phyloP scores from a whole-genome alignment of 2,329 filamentous ascomycete genomes.

The Corynespora cassiicola region DNA sequence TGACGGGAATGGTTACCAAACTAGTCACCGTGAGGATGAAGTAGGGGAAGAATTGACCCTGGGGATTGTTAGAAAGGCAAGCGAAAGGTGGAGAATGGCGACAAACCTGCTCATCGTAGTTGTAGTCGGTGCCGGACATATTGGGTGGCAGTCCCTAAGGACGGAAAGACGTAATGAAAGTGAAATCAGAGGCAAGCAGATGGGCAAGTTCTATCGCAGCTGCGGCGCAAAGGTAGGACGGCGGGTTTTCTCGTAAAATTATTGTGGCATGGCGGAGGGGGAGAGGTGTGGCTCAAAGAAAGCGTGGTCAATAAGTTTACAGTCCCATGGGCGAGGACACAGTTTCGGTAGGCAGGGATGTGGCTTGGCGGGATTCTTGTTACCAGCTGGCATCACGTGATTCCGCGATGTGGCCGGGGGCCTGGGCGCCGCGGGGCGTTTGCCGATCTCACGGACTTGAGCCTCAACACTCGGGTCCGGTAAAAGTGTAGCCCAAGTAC shows the following conservation, averaged over 20 bases:
- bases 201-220: slow-evolving; percentile 10
- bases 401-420: too few relatives aligned
- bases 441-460: too few relatives aligned
- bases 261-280: slow-evolving; percentile 26
- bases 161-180: slow-evolving; percentile 17
- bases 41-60: slow-evolving; percentile 98
- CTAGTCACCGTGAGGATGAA: slow-evolving; percentile 92
- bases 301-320: slow-evolving; percentile 30
- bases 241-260: slow-evolving; percentile 20
- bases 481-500: too few relatives aligned
- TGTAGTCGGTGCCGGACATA: slow-evolving; percentile 77
- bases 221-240: slow-evolving; percentile 20
- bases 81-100: slow-evolving; percentile 2
- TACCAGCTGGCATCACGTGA: slow-evolving; percentile 20
- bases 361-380: slow-evolving; percentile 17
- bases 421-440: too few relatives aligned
- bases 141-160: slow-evolving; percentile 29
- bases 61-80: slow-evolving; percentile 18
- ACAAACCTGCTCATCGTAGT: slow-evolving; percentile 88
- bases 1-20: slow-evolving; percentile 87
- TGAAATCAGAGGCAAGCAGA: slow-evolving; percentile 20
- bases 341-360: slow-evolving; percentile 27
- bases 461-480: background rate
- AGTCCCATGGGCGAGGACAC: slow-evolving; percentile 31
- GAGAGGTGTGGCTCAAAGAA: slow-evolving; percentile 34